phyloP scores from a whole-genome alignment of 2,329 filamentous ascomycete genomes.

The Xylaria sp. region DNA sequence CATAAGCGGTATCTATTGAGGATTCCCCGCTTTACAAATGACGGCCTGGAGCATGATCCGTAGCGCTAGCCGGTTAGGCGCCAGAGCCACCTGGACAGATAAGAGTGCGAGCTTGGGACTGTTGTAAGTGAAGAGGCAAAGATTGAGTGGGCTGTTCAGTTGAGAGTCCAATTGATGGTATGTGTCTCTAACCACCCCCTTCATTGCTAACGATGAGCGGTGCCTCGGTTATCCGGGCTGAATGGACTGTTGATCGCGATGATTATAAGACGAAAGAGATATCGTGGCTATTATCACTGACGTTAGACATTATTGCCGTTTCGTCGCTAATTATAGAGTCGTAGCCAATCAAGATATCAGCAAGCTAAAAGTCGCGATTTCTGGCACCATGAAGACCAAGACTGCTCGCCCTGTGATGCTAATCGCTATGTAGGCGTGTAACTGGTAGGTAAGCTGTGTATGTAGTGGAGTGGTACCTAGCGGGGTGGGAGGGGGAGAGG shows the following conservation, averaged over 20 bases:
- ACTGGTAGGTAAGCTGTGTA: no score
- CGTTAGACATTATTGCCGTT: not conserved
- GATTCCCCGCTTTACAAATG: not conserved
- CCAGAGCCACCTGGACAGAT: conserved; percentile 6
- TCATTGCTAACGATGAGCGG: not conserved
- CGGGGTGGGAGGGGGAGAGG: no score
- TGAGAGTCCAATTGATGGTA: not conserved
- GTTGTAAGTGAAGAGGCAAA: conserved; percentile 10
- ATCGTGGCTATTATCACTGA: conserved; percentile 3
- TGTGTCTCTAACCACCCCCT: conserved; percentile 1
- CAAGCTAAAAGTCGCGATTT: not conserved
- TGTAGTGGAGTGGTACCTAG: not conserved
- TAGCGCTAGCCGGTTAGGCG: not conserved
- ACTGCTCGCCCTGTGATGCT: conserved; percentile 5
- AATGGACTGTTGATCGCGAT: not conserved
- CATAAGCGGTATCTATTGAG: not conserved
- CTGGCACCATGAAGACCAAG: conserved; percentile 8
- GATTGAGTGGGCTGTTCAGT: not conserved
- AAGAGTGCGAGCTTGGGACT: conserved; percentile 2
- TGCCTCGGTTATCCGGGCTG: not conserved
- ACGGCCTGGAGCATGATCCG: not conserved
- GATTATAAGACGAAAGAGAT: conserved; percentile 5
- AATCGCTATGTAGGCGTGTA: not conserved
- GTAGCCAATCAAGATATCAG: conserved; percentile 8
- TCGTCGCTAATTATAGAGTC: not conserved